These are phyloP conservation scores for Fennellomyces sp. DNA, from an alignment of 371 early-diverging fungal genomes.

Conservation along the genomic window DNA sequence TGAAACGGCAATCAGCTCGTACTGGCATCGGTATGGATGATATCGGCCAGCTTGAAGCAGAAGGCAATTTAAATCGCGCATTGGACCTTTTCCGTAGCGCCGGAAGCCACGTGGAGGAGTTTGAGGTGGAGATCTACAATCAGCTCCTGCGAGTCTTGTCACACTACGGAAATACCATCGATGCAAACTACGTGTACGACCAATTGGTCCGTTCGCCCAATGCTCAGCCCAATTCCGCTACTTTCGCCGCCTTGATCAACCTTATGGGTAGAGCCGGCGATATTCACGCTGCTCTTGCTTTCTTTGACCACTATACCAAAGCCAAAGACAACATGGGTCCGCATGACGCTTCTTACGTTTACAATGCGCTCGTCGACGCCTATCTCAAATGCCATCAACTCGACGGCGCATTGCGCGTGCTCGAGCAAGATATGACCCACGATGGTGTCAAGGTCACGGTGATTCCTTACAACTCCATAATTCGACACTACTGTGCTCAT, in stretches of 20 bases:
- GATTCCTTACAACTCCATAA: conserved; percentile 51
- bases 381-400: conserved; percentile 45
- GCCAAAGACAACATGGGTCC: conserved; percentile 22
- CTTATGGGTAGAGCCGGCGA: conserved; percentile 54
- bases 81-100: conserved; percentile 35
- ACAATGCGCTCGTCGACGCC: conserved; percentile 51
- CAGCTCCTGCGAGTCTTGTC: conserved; percentile 49
- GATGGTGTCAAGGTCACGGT: conserved; percentile 37
- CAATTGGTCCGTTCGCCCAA: conserved; percentile 27
- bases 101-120: conserved; percentile 26
- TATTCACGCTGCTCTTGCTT: conserved; percentile 32
- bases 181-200: conserved; percentile 40
- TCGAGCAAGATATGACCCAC: conserved; percentile 38
- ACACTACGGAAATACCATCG: conserved; percentile 42
- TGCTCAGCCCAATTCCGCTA: conserved; percentile 37
- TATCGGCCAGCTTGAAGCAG: conserved; percentile 33
- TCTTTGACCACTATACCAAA: conserved; percentile 34
- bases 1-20: conserved; percentile 40
- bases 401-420: conserved; percentile 42
- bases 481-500: conserved; percentile 44
- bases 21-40: conserved; percentile 26
- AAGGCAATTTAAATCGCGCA: conserved; percentile 38
- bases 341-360: conserved; percentile 53
- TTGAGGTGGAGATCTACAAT: conserved; percentile 51
- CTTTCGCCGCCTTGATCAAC: conserved; percentile 54